Base-by-base conservation (phyloP, 495 filamentous ascomycete genomes). In the Antarctomyces pellizariae region DNA sequence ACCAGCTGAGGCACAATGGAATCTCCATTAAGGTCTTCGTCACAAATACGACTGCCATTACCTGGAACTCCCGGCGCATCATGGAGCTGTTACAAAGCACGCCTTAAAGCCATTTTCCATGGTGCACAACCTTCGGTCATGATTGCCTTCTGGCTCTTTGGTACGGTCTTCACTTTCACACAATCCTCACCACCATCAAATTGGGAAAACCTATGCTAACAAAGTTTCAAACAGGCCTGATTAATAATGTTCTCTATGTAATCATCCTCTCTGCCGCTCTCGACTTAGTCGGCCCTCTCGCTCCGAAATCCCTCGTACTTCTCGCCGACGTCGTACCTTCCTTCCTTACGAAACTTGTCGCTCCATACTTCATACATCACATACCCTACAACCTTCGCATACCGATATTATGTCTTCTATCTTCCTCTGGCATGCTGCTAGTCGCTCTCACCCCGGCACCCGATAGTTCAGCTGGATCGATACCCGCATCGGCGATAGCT, bases 181-280 rank as follows among this genome's bases (percentile, higher is more conserved):
- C 11, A 5, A 16, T 32, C 17, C 14, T 21, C 9, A 11, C 19
- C 7, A 18, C 5, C 30, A 24, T 26, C 13, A n/a, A 26, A 21
- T 18, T 15, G 23, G 10, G 28, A 7, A 5, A n/a, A 0, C 8
- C 9, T 25, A 18, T 11, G 16, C 19, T 14, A 10, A 5, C 18
- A 20, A 37, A 18, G 45, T 25, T 28, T 4, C 13, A 16, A 11
- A 16, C 34, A 95, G 84, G 86, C 29, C 57, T 92, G 4, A 77
- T 97, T 46, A 97, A 97, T 50, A 95, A 93, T 53, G 75, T 97
- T 42, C 75, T 92, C 49, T 97, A 95, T 46, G 83, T 97, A 17
- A 74, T 97, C 45, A 78, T 97, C 46, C 69, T 97, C 37, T 82
- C 82, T 8, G 75, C 86, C n/a, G 84, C 86, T 12, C 72, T 90